Base-by-base conservation (phyloP, 371 early-diverging fungal genomes). In the Mortierella sp. region DNA sequence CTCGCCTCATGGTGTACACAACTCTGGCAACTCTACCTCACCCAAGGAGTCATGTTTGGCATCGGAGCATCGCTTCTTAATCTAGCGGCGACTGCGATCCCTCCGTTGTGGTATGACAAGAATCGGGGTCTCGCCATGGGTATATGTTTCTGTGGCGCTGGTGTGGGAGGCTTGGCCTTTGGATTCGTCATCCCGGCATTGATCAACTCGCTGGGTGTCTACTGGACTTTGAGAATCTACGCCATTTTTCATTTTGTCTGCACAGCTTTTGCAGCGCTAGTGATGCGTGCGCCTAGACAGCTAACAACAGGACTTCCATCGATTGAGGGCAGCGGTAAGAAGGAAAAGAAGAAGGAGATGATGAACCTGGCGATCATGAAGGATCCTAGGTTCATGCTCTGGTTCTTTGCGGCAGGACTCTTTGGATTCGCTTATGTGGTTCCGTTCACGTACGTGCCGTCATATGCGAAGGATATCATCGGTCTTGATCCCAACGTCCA, bases 61-160 rank as follows among this genome's bases (percentile, higher is more conserved):
- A 65, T 90, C 43, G 92, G 93, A 12, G 81, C 85, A 5, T 84
- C 89, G 0, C 78, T 95, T 46, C 59, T 89, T 6, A 90, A 87
- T 81, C 87, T 92, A 34, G 90, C 93, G 1, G 88, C 87, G 46
- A 79, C 91, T 14, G 79, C 87, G 8, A 84, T 90, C 6, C 86
- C 90, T 0, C 81, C 87, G 19, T 90, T 93, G 50, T 93, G 90
- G 90, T 94, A 93, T 61, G 60, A 72, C 48, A 84, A 82, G 50
- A 59, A 82, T 43, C 85, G 93, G 19, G 91, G 91, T 2, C 63
- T 92, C 27, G 93, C 93, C 1, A 86, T 89, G n/a, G 94, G 94
- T 7, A 62, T 92, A 9, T 89, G 90, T 14, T 83, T 90, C 64
- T 80, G 90, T 5, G 93, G 94, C 3, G 85, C 86, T 1, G 89